Percentiles rank a stretch among this genome's conserved stretches.
phyloP scores from a whole-genome alignment of 2,329 filamentous ascomycete genomes.

The Talaromyces piceae region DNA sequence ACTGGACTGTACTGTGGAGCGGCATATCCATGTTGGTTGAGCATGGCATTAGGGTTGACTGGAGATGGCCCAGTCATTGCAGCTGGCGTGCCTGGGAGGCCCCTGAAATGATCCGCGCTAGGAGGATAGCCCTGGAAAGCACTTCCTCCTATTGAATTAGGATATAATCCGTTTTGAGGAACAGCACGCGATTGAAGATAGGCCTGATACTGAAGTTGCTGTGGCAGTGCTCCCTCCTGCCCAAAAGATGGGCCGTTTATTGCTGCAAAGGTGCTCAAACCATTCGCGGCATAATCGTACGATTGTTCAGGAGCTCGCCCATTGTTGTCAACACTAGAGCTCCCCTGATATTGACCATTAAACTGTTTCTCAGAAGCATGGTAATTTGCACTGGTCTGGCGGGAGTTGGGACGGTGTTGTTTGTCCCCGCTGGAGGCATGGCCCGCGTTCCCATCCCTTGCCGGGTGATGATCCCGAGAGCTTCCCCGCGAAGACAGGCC shows the following conservation, averaged over 20 bases:
- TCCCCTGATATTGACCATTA: constrained; percentile 27
- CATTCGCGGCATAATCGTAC: constrained; percentile 25
- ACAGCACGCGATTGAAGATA: constrained; percentile 42
- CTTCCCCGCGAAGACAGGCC: constrained; percentile 59
- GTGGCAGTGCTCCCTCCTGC: constrained; percentile 35
- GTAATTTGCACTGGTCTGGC: constrained; percentile 32
- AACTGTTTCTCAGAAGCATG: constrained; percentile 37
- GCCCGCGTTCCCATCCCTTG: constrained; percentile 26
- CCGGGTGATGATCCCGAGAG: constrained; percentile 33
- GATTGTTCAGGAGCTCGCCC: constrained; percentile 30
- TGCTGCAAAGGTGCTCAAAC: constrained; percentile 23
- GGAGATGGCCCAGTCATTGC: constrained; percentile 29
- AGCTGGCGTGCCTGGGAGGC: constrained; percentile 27
- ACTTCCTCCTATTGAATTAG: constrained; percentile 34
- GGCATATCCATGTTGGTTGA: constrained; percentile 41
- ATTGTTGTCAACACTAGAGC: constrained; percentile 26
- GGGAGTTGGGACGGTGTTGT: constrained; percentile 36
- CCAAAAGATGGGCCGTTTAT: constrained; percentile 27
- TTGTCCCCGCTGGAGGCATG: constrained; percentile 33
- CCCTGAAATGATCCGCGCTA: constrained; percentile 33
- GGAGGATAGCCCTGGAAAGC: constrained; percentile 36
- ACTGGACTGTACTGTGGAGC: constrained; percentile 40
- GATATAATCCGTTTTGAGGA: constrained; percentile 39
- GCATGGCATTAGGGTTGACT: constrained; percentile 37
- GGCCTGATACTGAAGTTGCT: constrained; percentile 52